Percentiles rank a stretch among this genome's conserved stretches.
These are phyloP conservation scores for Aspergillus haitiensis DNA, from an alignment of 495 filamentous ascomycete genomes.

Conservation along the genomic window DNA sequence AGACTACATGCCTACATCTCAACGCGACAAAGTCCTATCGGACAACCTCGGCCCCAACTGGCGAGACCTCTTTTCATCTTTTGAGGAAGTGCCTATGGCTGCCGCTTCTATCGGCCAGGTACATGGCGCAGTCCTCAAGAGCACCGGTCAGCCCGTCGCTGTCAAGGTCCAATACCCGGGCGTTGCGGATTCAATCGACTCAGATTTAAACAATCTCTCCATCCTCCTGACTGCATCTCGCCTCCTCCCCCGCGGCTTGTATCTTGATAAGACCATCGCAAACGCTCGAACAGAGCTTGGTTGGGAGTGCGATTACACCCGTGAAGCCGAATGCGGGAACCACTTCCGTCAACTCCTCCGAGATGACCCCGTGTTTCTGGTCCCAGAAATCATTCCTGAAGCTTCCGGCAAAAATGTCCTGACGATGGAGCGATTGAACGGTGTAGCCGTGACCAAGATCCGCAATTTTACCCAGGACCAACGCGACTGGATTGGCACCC, in stretches of 20 bases:
- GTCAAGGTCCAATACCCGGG: slow-evolving; percentile 98
- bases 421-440: slow-evolving; percentile 89
- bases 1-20: slow-evolving; percentile 95
- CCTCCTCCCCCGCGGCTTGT: slow-evolving; percentile 86
- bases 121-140: slow-evolving; percentile 78
- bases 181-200: slow-evolving; percentile 93
- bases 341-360: slow-evolving; percentile 72
- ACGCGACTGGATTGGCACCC: slow-evolving; percentile 85
- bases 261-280: slow-evolving; percentile 94
- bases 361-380: slow-evolving; percentile 73
- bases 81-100: slow-evolving; percentile 89
- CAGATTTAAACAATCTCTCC: slow-evolving; percentile 88
- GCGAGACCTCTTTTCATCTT: slow-evolving; percentile 78
- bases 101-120: slow-evolving; percentile 99
- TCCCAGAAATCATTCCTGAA: slow-evolving; percentile 74
- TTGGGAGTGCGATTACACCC: slow-evolving; percentile 95
- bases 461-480: slow-evolving; percentile 73
- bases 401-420: slow-evolving; percentile 85
- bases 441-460: slow-evolving; percentile 84
- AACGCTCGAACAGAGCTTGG: slow-evolving; percentile 91
- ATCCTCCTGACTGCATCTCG: slow-evolving; percentile 86
- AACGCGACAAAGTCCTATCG: slow-evolving; percentile 79
- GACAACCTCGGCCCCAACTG: slow-evolving; percentile 81
- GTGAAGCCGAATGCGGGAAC: slow-evolving; percentile 77
- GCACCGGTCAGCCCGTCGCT: slow-evolving; percentile 72